Conservation (phyloP, 805 yeast species). For the Huiozyma naganishii region DNA sequence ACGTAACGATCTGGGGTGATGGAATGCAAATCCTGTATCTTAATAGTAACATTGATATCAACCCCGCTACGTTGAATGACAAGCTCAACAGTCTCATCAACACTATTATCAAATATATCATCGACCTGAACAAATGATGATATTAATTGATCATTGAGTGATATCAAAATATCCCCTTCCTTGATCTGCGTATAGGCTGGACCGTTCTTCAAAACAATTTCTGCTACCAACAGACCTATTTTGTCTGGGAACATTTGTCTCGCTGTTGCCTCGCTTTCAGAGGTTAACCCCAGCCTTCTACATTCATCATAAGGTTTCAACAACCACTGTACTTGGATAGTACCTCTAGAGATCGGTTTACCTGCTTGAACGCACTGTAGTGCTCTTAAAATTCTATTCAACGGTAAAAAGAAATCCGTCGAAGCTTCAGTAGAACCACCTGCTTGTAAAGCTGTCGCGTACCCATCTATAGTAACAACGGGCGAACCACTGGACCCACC, state of each 20-base stretch:
- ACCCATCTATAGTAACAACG: slow-evolving; percentile 80
- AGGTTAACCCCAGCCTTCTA: slow-evolving; percentile 70
- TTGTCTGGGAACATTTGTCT: slow-evolving; percentile 59
- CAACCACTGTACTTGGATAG: slow-evolving; percentile 84
- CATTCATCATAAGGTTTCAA: slow-evolving; percentile 86
- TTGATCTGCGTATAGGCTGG: slow-evolving; percentile 64
- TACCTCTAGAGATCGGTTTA: slow-evolving; percentile 69
- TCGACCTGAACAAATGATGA: slow-evolving; percentile 73
- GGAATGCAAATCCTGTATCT: slow-evolving; percentile 64
- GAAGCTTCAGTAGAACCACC: slow-evolving; percentile 90
- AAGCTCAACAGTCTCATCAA: slow-evolving; percentile 47
- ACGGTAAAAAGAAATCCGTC: slow-evolving; percentile 84
- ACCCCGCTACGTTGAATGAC: slow-evolving; percentile 68
- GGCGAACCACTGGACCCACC: slow-evolving; percentile 97
- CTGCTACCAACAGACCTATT: slow-evolving; percentile 77
- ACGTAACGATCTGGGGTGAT: slow-evolving; percentile 78
- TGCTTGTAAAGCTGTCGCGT: slow-evolving; percentile 86
- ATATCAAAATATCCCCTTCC: slow-evolving; percentile 78
- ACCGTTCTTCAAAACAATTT: slow-evolving; percentile 71
- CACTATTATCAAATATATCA: slow-evolving; percentile 61
- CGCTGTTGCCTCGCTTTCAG: slow-evolving; percentile 60
- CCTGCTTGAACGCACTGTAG: slow-evolving; percentile 55
- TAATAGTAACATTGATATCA: slow-evolving; percentile 38
- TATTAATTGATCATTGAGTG: slow-evolving; percentile 55
- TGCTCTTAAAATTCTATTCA: slow-evolving; percentile 75